Evolutionary conservation across 345 rosid species (phyloP).

Genomic region (Brassica rapa): DNA sequence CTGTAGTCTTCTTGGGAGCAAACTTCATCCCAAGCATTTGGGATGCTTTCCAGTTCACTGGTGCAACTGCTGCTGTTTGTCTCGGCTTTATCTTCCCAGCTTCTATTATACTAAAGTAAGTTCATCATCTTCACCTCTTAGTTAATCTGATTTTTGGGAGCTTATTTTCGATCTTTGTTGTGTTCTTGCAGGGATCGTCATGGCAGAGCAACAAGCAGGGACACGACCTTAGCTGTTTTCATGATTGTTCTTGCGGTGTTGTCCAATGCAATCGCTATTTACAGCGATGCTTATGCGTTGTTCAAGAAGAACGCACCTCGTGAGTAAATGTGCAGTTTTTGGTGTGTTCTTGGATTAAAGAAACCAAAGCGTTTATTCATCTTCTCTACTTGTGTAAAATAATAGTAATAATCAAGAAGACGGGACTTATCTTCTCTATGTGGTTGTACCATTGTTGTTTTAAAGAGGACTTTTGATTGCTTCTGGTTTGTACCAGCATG

Average conservation of each 20-base stretch:
- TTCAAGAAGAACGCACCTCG: conserved; percentile 49
- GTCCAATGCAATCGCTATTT: conserved; percentile 73
- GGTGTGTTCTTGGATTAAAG: conserved; percentile 3
- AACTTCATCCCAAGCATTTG: conserved; percentile 95
- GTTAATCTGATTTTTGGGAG: not conserved
- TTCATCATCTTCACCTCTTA: not conserved
- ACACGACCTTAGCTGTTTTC: conserved; percentile 57
- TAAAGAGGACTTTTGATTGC: conserved; percentile 13
- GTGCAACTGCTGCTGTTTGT: conserved; percentile 93
- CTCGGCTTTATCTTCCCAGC: conserved; percentile 97
- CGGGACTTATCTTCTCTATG: not conserved
- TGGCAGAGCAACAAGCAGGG: conserved; percentile 67
- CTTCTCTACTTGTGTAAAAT: not conserved
- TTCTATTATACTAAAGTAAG: conserved; percentile 75
- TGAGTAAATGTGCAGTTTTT: not conserved
- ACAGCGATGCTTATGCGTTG: conserved; percentile 69
- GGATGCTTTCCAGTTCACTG: conserved; percentile 45
- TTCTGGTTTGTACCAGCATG: conserved; percentile 7
- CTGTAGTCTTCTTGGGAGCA: conserved; percentile 71
- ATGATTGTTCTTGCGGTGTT: conserved; percentile 84
- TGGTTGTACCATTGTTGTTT: conserved; percentile 19
- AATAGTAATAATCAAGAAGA: conserved; percentile 28
- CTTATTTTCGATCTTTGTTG: not conserved
- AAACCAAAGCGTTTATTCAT: not conserved
- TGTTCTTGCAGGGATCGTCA: conserved; percentile 64